Base-by-base conservation (phyloP, 2,329 filamentous ascomycete species). In the Ascochyta rabiei region DNA sequence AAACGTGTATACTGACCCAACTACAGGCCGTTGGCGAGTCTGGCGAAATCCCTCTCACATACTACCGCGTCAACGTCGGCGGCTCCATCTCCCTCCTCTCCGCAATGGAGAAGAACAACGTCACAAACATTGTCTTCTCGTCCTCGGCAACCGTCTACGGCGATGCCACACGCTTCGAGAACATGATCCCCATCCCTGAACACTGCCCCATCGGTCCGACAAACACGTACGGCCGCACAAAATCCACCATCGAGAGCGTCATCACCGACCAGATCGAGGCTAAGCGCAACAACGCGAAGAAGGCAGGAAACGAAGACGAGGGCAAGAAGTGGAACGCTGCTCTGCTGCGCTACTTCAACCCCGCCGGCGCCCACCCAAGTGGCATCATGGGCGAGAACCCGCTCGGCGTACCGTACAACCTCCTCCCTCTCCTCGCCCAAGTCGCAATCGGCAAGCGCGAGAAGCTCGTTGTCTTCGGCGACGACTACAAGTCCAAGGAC, bases 131-230 rank as follows among this genome's bases (percentile, higher is more conserved):
- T 70, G 95, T 99, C 78, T 99, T 99, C 81, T 98, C 93, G 57
- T 97, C 92, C 60, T 97, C 93, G 1, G 95, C 95, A 30, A 99
- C 96, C 66, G 95, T 99, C 64, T 99, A 99, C 77, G 95, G 95
- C 73, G 96, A 99, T 78, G 95, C 93, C 48, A 98, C 95, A 40
- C 90, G 92, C 74, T 91, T 97, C 80, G 87, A 89, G 66, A 89
- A 96, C 83, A 99, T 99, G 95, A 99, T 99, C 64, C 95, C 95
- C 62, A 99, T 99, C 72, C 95, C 95, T 46, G 95, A 99, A 81
- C 83, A 90, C 77, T 99, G 95, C 84, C 95, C 96, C 57, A 91
- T 96, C 60, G 93, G 92, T 46, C 91, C 95, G 13, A 99, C 95
- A 65, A 99, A 98, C 83, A 92, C 93, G 23, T 99, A 99, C 79